Base-by-base conservation (phyloP, 129 eudicot genomes). In the Arctium lappa region DNA sequence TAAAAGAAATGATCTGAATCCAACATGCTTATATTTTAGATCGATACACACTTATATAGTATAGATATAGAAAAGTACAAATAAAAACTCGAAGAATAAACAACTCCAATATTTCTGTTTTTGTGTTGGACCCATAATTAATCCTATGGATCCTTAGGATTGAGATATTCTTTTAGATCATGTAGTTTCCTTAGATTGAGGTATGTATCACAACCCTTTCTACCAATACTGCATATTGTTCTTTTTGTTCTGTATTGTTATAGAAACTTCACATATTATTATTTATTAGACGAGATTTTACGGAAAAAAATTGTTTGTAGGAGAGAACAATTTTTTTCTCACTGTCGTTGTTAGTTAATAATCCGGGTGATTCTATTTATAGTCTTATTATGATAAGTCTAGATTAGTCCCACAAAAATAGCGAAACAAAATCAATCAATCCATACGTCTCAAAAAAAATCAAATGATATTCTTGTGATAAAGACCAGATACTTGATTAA, bases 91-190 rank as follows among this genome's bases (percentile, higher is more conserved):
- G n/a, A 75, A 12, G 18, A 53, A 40, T 13, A 50, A 76, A 48
- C 46, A 50, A 7, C 18, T 53, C 48, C 33, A 32, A 48, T 56
- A 53, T 22, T 36, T 11, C 63, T 12, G 10, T 27, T 78, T 65
- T 38, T 38, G 81, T 78, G 39, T 63, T 38, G 34, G 81, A 37
- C 62, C 37, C 73, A 79, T 11, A 40, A 69, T 42, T 69, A 6
- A 68, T 79, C 68, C 33, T 30, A 69, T 78, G 74, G 62, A 48
- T 56, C 72, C 53, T 80, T 50, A 33, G 53, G 72, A 72, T 46
- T 80, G 13, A 69, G 33, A 80, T 48, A 80, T 71, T 31, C 50
- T n/a, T 80, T 50, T 48, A 72, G 72, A 72, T 68, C 75, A 22
- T 22, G 27, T 22, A 22, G 27, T 22, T 22, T 22, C 27, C 27